phyloP scores from a whole-genome alignment of 306 rosid species.

The Ziziphus jujuba region DNA sequence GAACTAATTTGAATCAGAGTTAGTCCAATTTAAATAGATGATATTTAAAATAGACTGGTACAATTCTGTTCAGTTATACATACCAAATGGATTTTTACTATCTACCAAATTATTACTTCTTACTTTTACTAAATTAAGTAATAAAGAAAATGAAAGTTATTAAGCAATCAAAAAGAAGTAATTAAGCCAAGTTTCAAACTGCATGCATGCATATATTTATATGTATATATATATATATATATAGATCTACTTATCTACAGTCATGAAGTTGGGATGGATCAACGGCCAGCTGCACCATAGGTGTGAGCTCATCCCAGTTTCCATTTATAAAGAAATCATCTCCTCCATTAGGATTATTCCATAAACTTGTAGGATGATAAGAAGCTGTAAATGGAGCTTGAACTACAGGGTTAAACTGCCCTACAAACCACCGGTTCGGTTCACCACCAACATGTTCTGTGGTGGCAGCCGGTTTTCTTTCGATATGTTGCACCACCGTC shows the following conservation, averaged over 20 bases:
- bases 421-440: slow-evolving; percentile 24
- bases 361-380: slow-evolving; percentile 26
- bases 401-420: slow-evolving; percentile 7
- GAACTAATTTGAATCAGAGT: no score
- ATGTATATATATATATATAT: no score
- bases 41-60: no score
- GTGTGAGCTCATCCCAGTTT: slow-evolving; percentile 71
- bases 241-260: slow-evolving; percentile 18
- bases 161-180: background rate
- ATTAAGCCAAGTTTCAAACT: background rate
- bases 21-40: no score
- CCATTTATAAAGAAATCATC: slow-evolving; percentile 45
- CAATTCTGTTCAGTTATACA: no score
- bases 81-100: no score
- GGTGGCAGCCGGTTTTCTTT: slow-evolving; percentile 30
- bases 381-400: slow-evolving; percentile 34
- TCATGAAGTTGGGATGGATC: slow-evolving; percentile 52
- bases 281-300: slow-evolving; percentile 55
- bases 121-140: no score
- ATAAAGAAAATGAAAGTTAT: no score
- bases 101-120: no score
- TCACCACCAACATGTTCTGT: slow-evolving; percentile 30
- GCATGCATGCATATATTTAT: background rate
- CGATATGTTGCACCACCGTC: slow-evolving; percentile 28
- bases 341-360: slow-evolving; percentile 37